A percentile compares a stretch with the other conserved stretches of the same genome.
Evolutionary conservation across 768 basidiomycete species (phyloP).

Genomic region (Coprinopsis strossmayeri): DNA sequence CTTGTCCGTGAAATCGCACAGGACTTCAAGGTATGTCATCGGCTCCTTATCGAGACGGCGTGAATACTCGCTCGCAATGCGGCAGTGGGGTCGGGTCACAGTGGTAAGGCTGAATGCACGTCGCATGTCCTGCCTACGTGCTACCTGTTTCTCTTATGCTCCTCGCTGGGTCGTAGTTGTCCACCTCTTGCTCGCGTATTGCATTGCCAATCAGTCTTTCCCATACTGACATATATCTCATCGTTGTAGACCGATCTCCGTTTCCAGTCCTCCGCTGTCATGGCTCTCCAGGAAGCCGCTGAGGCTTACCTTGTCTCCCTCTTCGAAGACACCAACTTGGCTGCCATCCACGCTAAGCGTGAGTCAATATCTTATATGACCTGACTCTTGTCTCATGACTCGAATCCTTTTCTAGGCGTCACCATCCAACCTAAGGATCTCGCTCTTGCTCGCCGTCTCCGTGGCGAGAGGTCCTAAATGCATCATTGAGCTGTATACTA

Average conservation of each 20-base stretch:
- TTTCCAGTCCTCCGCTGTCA: conserved; percentile 94
- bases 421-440: conserved; percentile 86
- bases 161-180: no score
- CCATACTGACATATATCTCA: conserved; percentile 10
- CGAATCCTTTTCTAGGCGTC: conserved; percentile 29
- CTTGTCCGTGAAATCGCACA: conserved; percentile 97
- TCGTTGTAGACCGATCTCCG: conserved; percentile 70
- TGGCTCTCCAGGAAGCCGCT: conserved; percentile 90
- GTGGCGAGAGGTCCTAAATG: conserved; percentile 75
- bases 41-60: not conserved
- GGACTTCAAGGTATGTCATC: conserved; percentile 75
- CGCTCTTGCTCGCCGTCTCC: conserved; percentile 78
- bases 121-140: no score
- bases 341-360: conserved; percentile 86
- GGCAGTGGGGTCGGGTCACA: no score
- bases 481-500: no score
- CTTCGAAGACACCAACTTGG: conserved; percentile 88
- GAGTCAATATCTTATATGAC: conserved; percentile 16
- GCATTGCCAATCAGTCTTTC: no score
- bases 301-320: conserved; percentile 85
- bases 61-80: no score
- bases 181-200: no score
- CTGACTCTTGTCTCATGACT: not conserved
- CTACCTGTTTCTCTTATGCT: conserved; percentile 3
- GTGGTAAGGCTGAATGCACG: no score